phyloP scores from a whole-genome alignment of 176 grass and related monocot genomes.

The Panicum miliaceum region DNA sequence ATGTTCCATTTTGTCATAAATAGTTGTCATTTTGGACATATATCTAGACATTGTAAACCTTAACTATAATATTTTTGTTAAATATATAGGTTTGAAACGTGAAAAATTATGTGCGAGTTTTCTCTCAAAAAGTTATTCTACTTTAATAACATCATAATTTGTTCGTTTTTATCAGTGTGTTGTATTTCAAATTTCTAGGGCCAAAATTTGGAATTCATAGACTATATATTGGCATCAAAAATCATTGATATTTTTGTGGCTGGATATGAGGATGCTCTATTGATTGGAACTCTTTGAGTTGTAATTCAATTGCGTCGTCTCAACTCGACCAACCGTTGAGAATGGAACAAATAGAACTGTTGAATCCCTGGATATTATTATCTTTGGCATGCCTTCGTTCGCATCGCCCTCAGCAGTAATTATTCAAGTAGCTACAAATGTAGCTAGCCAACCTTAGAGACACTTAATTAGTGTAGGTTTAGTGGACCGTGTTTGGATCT shows the following conservation, averaged over 20 bases:
- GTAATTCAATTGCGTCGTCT: background rate
- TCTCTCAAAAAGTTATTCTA: background rate
- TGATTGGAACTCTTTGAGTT: background rate
- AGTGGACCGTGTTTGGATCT: conserved; percentile 7
- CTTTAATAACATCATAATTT: too few species aligned
- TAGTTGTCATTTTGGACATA: background rate
- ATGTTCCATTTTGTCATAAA: background rate
- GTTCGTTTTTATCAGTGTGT: background rate
- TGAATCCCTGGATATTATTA: background rate
- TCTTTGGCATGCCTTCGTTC: background rate
- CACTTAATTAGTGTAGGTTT: background rate
- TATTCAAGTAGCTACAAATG: background rate
- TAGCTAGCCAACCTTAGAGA: background rate
- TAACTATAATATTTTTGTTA: background rate
- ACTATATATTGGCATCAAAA: background rate
- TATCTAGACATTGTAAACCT: background rate
- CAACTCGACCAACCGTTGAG: background rate
- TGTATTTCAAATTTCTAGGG: background rate
- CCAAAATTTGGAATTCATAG: background rate
- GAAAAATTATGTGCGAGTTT: background rate
- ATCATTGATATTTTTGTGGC: background rate
- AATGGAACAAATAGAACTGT: background rate
- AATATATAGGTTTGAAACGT: background rate
- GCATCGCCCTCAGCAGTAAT: background rate
- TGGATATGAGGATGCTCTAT: background rate